phyloP scores from a whole-genome alignment of 148 eudicot genomes.

The Pharnaceum exiguum region DNA sequence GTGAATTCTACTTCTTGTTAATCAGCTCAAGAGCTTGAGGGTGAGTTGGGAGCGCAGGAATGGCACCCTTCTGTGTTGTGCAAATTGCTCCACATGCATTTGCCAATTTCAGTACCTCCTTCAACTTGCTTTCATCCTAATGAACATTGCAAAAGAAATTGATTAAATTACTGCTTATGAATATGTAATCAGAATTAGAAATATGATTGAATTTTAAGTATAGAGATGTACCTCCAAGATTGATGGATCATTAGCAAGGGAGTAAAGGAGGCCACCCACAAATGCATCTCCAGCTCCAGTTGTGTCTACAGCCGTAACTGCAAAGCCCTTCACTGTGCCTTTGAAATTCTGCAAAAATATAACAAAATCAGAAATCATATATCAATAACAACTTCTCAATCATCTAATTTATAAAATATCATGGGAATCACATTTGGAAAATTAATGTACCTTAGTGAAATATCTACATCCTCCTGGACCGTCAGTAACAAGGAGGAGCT shows the following conservation, averaged over 20 bases:
- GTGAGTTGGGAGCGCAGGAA: conserved; percentile 50
- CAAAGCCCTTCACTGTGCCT: conserved; percentile 38
- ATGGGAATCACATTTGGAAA: neutral
- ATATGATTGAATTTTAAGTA: neutral
- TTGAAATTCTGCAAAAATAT: conserved; percentile 29
- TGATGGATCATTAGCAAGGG: conserved; percentile 32
- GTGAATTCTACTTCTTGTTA: conserved; percentile 9
- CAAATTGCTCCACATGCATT: conserved; percentile 58
- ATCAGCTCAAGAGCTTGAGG: conserved; percentile 24
- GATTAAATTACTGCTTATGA: neutral
- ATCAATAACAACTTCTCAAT: neutral
- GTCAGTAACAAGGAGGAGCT: conserved; percentile 49
- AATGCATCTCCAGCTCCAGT: conserved; percentile 73
- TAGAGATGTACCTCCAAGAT: conserved; percentile 21
- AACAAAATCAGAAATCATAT: neutral
- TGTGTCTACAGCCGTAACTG: conserved; percentile 47
- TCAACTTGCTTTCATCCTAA: conserved; percentile 44
- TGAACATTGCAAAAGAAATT: neutral
- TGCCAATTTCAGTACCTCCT: conserved; percentile 26
- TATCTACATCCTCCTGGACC: conserved; percentile 58
- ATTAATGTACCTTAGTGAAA: conserved; percentile 34
- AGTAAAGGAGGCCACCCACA: conserved; percentile 41
- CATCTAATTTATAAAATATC: neutral
- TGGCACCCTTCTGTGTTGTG: conserved; percentile 53
- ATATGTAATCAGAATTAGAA: neutral